Base-by-base conservation (phyloP, 345 rosid genomes). In the Ricinus communis region DNA sequence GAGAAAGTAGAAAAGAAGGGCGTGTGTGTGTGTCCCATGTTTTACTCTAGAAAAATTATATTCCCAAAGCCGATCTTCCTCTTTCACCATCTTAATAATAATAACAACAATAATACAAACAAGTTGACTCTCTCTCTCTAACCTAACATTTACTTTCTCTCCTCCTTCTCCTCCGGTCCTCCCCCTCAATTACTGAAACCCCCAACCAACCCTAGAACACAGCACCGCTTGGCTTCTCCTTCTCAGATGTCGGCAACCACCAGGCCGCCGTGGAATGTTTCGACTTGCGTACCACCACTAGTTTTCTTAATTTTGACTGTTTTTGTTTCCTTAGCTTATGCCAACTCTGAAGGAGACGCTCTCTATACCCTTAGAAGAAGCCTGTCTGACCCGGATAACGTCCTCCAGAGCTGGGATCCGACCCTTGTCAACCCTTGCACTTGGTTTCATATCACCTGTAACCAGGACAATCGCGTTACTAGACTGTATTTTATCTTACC, bases 331-430 rank as follows among this genome's bases (percentile, higher is more conserved):
- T 9, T 69, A 27, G 93, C 75, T 45, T 72, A 71, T 16, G 90
- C 86, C 1, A 94, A 94, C 81, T 86, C 95, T 0, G 98, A 94
- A 65, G 98, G 97, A 28, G 96, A 94, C 82, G 96, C 98, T 45
- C 88, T 94, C 8, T 88, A 83, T 81, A 77, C 87, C 0, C 86
- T 91, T 36, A 80, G 95, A 27, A 78, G 77, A 75, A 87, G 95
- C 85, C 74, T 94, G 41, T 76, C 86, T 28, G 97, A 94, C 76
- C 97, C 91, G 12, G 90, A 90, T 76, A 87, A 83, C 85, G 96
- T 87, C 9, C 91, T 94, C 66, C 97, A 94, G 82, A 94, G 98
- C 85, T 94, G 98, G 98, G 98, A 94, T 90, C 98, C 98, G 13
- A 94, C 88, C 57, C 91, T 94, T 21, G 98, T 94, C 46, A 94